These are phyloP conservation scores for Irpex rosettiformis DNA, from an alignment of 1,284 basidiomycete species.

Conservation along the genomic window DNA sequence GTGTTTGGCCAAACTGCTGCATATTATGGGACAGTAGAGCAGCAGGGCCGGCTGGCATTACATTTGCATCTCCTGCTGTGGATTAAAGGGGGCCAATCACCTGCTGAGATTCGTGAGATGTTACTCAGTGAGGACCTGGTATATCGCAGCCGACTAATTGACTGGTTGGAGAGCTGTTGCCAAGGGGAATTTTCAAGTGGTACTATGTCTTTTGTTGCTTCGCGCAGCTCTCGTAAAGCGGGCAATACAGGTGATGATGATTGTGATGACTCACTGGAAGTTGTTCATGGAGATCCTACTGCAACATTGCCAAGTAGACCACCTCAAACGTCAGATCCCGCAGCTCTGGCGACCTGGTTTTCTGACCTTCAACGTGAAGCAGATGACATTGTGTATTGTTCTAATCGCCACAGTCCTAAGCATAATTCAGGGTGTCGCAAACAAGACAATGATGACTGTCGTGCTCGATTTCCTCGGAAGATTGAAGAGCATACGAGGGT, in stretches of 20 bases:
- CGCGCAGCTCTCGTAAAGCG: not conserved
- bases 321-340: not conserved
- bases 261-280: not conserved
- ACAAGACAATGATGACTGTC: not conserved
- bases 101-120: conserved; percentile 22
- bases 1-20: conserved; percentile 27
- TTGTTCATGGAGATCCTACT: not conserved
- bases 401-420: conserved; percentile 12
- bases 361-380: not conserved
- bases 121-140: conserved; percentile 19
- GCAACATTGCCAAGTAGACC: not conserved
- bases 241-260: not conserved
- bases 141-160: conserved; percentile 23
- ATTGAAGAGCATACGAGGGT: not conserved
- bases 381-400: conserved; percentile 10
- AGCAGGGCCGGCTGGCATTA: conserved; percentile 32
- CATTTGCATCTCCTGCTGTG: conserved; percentile 24
- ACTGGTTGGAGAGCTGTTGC: conserved; percentile 4
- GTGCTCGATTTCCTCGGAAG: not conserved
- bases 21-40: conserved; percentile 35
- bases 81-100: conserved; percentile 17
- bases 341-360: conserved; percentile 1
- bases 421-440: not conserved
- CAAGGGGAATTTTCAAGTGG: conserved; percentile 3
- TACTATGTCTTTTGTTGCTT: not conserved